These are phyloP conservation scores for Trichomonas vaginalis DNA, from an alignment of 208 protist genomes.

Conservation along the genomic window DNA sequence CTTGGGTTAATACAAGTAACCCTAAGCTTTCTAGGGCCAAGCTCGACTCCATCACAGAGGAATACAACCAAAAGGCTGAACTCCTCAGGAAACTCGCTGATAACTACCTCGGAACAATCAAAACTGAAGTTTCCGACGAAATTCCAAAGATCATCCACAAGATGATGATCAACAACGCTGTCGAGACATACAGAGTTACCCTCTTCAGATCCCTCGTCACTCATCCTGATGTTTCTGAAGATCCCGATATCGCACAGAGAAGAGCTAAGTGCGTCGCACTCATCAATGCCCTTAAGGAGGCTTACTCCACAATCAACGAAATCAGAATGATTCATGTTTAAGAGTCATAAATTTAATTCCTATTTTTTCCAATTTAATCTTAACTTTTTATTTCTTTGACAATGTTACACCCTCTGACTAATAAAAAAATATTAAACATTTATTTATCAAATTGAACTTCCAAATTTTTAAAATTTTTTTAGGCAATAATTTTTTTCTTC, in stretches of 20 bases:
- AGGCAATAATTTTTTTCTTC: too few species aligned
- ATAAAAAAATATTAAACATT: too few species aligned
- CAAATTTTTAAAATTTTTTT: too few species aligned
- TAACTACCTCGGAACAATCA: not conserved
- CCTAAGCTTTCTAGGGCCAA: not conserved
- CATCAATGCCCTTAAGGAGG: conserved; percentile 31
- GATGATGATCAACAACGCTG: not conserved
- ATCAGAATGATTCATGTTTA: conserved; percentile 9
- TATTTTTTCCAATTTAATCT: too few species aligned
- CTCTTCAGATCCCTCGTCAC: not conserved
- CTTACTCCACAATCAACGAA: conserved; percentile 31
- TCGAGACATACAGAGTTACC: not conserved
- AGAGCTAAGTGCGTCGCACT: conserved; percentile 24
- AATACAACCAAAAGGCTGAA: not conserved
- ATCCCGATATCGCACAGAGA: conserved; percentile 35
- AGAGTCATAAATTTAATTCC: not conserved
- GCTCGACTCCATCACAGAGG: not conserved
- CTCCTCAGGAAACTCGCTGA: not conserved
- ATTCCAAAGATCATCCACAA: not conserved
- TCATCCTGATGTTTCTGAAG: conserved; percentile 22
- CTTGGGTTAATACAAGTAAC: not conserved
- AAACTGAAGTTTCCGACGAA: not conserved
- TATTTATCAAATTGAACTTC: too few species aligned
- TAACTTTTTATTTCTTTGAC: too few species aligned
- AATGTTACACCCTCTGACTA: too few species aligned